These are phyloP conservation scores for Arthrobotrys sinensis DNA, from an alignment of 2,329 filamentous ascomycete genomes.

Conservation along the genomic window DNA sequence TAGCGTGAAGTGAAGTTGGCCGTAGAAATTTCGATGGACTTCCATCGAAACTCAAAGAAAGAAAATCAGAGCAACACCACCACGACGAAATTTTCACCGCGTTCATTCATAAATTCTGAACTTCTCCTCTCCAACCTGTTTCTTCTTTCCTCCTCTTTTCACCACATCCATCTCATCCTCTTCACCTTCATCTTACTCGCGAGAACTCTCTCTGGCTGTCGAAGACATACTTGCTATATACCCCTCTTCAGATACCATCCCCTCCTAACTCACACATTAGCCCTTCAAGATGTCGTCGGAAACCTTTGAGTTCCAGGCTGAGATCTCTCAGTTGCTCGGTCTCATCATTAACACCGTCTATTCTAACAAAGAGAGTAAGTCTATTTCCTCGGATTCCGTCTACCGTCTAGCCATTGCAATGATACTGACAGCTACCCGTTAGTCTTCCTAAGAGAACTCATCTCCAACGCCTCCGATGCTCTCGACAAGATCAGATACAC, in stretches of 20 bases:
- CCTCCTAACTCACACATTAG: conserved; percentile 13
- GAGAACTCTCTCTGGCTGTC: conserved; percentile 7
- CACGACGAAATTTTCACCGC: conserved; percentile 36
- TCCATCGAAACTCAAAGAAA: conserved; percentile 61
- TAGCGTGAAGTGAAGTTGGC: conserved; percentile 16
- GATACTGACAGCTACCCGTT: conserved; percentile 41
- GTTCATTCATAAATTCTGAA: conserved; percentile 53
- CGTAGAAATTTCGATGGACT: conserved; percentile 60
- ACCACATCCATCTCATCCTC: conserved; percentile 21
- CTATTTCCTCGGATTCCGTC: background rate
- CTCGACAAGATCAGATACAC: conserved; percentile 99
- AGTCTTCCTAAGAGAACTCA: conserved; percentile 95
- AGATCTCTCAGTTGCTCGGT: conserved; percentile 99
- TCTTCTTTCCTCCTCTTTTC: conserved; percentile 39
- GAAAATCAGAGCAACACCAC: conserved; percentile 33
- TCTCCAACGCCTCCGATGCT: conserved; percentile 98
- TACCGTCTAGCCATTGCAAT: background rate
- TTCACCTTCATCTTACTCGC: conserved; percentile 1
- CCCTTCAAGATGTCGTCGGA: conserved; percentile 84
- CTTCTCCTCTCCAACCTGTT: conserved; percentile 43
- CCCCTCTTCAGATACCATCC: conserved; percentile 31
- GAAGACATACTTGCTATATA: conserved; percentile 36
- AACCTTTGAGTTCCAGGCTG: conserved; percentile 99
- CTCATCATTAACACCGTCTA: conserved; percentile 99
- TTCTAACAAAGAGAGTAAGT: conserved; percentile 93